phyloP scores from a whole-genome alignment of 805 yeast genomes.

The Candida ascalaphidarum region DNA sequence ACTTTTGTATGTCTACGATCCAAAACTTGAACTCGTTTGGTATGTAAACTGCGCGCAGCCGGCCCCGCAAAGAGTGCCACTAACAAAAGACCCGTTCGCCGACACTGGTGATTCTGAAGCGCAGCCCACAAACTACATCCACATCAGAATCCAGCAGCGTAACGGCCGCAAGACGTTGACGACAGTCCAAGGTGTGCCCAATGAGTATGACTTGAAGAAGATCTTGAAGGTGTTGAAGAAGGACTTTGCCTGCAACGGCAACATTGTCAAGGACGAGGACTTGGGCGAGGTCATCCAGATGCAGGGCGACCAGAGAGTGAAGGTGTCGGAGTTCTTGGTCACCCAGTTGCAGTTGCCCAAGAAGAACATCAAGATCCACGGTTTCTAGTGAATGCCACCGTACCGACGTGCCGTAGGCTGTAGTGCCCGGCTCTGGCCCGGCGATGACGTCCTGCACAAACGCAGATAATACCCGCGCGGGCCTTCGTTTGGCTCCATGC shows the following conservation, averaged over 20 bases:
- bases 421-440: no score
- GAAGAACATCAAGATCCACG: constrained; percentile 97
- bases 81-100: constrained; percentile 83
- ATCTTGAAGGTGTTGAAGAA: constrained; percentile 90
- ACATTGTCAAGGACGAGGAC: constrained; percentile 92
- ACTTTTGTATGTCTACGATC: constrained; percentile 72
- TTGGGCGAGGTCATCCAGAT: constrained; percentile 95
- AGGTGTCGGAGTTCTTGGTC: constrained; percentile 88
- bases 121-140: constrained; percentile 91
- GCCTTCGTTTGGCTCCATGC: no score
- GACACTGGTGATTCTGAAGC: constrained; percentile 99
- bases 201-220: constrained; percentile 89
- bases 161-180: constrained; percentile 98
- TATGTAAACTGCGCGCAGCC: constrained; percentile 18
- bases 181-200: constrained; percentile 96
- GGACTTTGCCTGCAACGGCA: constrained; percentile 98
- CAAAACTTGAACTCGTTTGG: constrained; percentile 79
- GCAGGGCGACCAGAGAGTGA: constrained; percentile 98
- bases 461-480: not conserved
- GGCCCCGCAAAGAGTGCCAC: constrained; percentile 3
- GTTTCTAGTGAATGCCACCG: constrained; percentile 47
- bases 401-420: not conserved
- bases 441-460: not conserved
- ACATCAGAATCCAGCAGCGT: constrained; percentile 98
- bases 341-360: constrained; percentile 82